These are phyloP conservation scores for Endoconidiophora laricicola DNA, from an alignment of 2,329 filamentous ascomycete genomes.

Conservation along the genomic window DNA sequence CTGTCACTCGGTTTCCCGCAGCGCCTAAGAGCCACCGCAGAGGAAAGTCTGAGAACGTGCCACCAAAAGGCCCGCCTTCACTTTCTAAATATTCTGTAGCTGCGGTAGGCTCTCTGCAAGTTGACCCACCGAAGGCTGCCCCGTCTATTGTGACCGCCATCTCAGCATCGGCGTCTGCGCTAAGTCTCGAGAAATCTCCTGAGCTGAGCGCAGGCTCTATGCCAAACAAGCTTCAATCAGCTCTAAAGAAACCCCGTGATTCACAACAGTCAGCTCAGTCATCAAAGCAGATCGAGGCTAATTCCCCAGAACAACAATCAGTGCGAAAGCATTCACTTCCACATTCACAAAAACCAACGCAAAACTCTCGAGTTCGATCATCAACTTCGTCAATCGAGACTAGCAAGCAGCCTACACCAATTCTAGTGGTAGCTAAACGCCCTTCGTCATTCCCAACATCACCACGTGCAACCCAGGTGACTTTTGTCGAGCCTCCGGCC, in stretches of 20 bases:
- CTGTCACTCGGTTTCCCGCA: conserved; percentile 19
- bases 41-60: conserved; percentile 11
- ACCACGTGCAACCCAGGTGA: conserved; percentile 12
- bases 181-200: conserved; percentile 15
- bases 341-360: neutral
- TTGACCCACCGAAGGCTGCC: neutral
- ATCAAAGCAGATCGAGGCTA: conserved; percentile 7
- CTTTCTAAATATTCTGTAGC: conserved; percentile 5
- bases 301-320: conserved; percentile 13
- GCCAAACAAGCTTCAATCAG: conserved; percentile 9
- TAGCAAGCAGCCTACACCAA: conserved; percentile 9
- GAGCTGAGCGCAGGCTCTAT: conserved; percentile 14
- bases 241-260: conserved; percentile 8
- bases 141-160: conserved; percentile 6
- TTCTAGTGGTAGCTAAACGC: conserved; percentile 17
- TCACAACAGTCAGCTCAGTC: conserved; percentile 11
- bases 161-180: conserved; percentile 8
- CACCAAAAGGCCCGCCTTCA: conserved; percentile 3
- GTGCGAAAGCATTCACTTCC: neutral
- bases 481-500: conserved; percentile 8
- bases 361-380: conserved; percentile 16
- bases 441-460: conserved; percentile 24
- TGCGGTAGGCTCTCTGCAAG: neutral
- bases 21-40: conserved; percentile 16
- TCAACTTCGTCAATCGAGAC: conserved; percentile 17